Evolutionary conservation across 345 rosid species (phyloP), one percentile per base, ranked within the genome.

Genomic region (Salix viminalis): DNA sequence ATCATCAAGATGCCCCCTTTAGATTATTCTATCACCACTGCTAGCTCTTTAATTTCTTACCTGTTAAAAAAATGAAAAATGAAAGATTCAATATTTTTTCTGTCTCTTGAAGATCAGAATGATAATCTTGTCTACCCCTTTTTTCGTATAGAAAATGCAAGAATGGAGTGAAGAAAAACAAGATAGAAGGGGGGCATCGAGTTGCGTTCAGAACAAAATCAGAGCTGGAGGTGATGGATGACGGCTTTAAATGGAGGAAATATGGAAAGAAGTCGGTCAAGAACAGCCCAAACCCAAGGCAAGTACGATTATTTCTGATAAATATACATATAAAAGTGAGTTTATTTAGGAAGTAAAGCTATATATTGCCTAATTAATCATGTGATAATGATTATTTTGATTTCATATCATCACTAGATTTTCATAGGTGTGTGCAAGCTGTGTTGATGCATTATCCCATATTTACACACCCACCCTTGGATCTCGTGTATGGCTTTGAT

Each of bases 231-330:
- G 84, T 93, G 50, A 90, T 93, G 90, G 96, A 95, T 67, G 99
- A 95, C 85, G 98, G 98, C 12, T 94, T 80, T 66, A 92, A 88
- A 75, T 94, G 98, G 98, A 88, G 98, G 82, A 94, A 94, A 46
- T 94, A 94, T 62, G 98, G 98, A 15, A 92, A 94, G 83, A 94
- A 94, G 74, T 87, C 95, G 0, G 91, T 94, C 75, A 94, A 94
- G 85, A 91, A 90, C 90, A 91, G 86, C 83, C 90, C 88, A 5
- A 82, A 95, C 83, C 97, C 96, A 32, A 93, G 99, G 99, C 93
- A 89, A 74, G 39, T 23, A 5, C 2, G 6, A 6, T 30, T 65
- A 19, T 30, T 65, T 4, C 0, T 30, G 0, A 4, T 34, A 32
- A 0, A 32, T 32, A 32, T 4, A 5, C 5, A 34, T 34, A 5